phyloP scores from a whole-genome alignment of 1,284 basidiomycete genomes.

The Pseudozyma pruni region DNA sequence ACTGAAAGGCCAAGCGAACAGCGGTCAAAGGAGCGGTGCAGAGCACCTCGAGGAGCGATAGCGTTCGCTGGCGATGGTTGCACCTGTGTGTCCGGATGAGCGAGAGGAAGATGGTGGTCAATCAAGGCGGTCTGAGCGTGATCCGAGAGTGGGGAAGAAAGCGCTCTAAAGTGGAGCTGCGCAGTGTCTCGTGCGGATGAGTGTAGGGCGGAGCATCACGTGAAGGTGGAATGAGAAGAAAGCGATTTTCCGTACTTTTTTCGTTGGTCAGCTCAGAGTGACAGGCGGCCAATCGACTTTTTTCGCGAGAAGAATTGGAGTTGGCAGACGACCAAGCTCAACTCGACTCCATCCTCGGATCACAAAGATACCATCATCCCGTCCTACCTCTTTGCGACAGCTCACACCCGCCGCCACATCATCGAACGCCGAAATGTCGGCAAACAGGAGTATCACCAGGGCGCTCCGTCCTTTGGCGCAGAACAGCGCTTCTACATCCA shows the following conservation, averaged over 20 bases:
- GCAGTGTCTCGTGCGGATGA: constrained; percentile 28
- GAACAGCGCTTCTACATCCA: constrained; percentile 24
- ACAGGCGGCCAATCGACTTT: too few relatives aligned
- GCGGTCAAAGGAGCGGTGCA: background rate
- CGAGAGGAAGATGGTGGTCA: background rate
- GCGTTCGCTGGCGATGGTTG: constrained; percentile 1
- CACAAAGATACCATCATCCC: background rate
- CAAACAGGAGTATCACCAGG: constrained; percentile 10
- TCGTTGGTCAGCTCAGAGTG: constrained; percentile 2
- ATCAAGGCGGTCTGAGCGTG: constrained; percentile 1
- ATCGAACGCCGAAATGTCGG: constrained; percentile 17
- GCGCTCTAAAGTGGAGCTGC: constrained; percentile 1
- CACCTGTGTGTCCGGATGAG: background rate
- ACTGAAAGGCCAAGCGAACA: too few relatives aligned
- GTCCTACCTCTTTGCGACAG: constrained; percentile 13
- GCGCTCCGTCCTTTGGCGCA: constrained; percentile 15
- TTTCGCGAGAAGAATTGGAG: constrained; percentile 14
- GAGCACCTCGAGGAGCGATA: background rate
- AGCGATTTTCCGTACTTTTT: constrained; percentile 2
- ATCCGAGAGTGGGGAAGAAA: constrained; percentile 1
- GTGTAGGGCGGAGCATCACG: constrained; percentile 31
- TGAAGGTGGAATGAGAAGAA: constrained; percentile 12
- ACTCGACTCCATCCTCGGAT: too few relatives aligned
- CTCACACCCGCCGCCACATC: background rate
- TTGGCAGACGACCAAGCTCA: constrained; percentile 25